phyloP scores from a whole-genome alignment of 257 asterid genomes.

The Knoxia roxburghii region DNA sequence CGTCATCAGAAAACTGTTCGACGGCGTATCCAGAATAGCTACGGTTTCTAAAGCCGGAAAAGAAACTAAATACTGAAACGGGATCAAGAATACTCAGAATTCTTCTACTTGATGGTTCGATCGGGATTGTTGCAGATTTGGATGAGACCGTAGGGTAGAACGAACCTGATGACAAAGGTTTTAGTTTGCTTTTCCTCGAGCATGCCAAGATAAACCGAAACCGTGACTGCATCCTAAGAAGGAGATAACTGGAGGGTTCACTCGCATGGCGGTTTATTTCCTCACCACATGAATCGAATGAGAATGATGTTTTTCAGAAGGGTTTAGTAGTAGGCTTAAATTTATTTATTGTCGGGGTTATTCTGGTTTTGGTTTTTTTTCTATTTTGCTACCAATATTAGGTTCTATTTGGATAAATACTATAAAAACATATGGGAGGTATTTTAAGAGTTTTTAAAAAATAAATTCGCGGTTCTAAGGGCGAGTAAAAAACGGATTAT shows the following conservation, averaged over 20 bases:
- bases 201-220: conserved; percentile 50
- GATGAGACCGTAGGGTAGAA: conserved; percentile 18
- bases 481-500: too few species aligned
- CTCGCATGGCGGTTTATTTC: conserved; percentile 9
- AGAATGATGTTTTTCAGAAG: too few species aligned
- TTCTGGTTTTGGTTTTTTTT: too few species aligned
- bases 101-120: conserved; percentile 11
- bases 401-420: too few species aligned
- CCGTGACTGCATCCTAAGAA: conserved; percentile 60
- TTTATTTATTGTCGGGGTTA: not conserved
- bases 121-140: conserved; percentile 11
- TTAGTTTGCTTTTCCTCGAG: conserved; percentile 33
- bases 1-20: conserved; percentile 95
- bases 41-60: conserved; percentile 21
- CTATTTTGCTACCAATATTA: not conserved
- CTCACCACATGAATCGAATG: too few species aligned
- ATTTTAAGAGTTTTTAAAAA: too few species aligned
- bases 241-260: not conserved
- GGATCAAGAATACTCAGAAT: conserved; percentile 2
- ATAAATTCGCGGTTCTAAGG: too few species aligned
- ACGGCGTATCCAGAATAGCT: conserved; percentile 49
- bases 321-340: too few species aligned
- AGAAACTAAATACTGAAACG: conserved; percentile 2
- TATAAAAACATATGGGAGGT: too few species aligned
- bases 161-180: conserved; percentile 12